Evolutionary conservation across 208 protist species (phyloP), one percentile per base, ranked within the genome.

Genomic region (Crithidia thermophila): DNA sequence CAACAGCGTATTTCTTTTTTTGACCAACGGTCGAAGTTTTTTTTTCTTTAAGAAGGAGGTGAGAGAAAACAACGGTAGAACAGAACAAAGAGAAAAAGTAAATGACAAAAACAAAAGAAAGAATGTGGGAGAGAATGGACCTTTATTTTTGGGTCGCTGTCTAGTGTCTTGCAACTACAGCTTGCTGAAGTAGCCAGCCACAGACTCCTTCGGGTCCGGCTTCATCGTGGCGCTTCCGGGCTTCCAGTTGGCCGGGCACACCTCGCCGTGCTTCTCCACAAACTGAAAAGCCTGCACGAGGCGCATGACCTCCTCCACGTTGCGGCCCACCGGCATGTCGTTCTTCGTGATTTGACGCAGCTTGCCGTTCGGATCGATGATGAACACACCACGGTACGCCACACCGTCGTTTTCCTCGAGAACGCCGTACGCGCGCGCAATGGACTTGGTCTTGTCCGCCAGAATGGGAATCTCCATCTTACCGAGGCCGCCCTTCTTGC

Each of bases 401-500:
- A 97, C 77, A 46, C 95, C 94, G n/a, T 75, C 82, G 8, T 91
- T 87, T 62, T 98, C 93, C 51, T 97, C 84, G 63, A 98, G 86
- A 20, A 97, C 89, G 58, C 96, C 94, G 81, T 98, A 99, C 64
- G 91, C 74, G 51, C 72, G 67, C 40, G 93, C 78, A 66, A 99
- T 96, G 34, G 82, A 84, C 77, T 98, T 94, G 56, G 79, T 98
- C 49, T 98, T 84, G 87, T 99, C 98, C 18, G 96, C 83, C 43
- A 99, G 39, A 39, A 99, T 85, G 57, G 98, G 97, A 69, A 99
- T 97, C 27, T 96, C 85, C 75, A 99, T 97, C 23, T 72, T 30
- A 71, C 98, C 98, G 21, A 99, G 90, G 43, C 98, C 98, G 60
- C 98, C 98, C 74, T 98, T 82, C 73, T 98, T 98, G 79, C 97